Evolutionary conservation across 2,329 filamentous ascomycete species (phyloP).

Genomic region (Podosphaera leucotricha): DNA sequence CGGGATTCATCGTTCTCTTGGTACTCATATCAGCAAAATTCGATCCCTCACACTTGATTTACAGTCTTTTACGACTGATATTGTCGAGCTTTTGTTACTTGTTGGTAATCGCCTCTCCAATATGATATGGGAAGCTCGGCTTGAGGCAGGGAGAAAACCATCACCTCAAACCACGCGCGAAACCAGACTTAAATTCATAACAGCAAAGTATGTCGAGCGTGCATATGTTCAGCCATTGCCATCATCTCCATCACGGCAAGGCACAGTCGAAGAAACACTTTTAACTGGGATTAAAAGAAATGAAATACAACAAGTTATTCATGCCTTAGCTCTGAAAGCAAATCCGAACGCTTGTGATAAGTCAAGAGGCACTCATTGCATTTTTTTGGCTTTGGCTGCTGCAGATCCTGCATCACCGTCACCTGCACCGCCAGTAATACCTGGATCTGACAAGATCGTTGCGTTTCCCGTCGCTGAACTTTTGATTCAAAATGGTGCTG

Average conservation of each 20-base stretch:
- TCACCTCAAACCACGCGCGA: constrained; percentile 59
- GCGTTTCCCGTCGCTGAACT: constrained; percentile 81
- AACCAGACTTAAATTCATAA: constrained; percentile 85
- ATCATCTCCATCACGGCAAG: constrained; percentile 48
- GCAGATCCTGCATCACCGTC: constrained; percentile 69
- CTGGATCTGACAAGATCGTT: constrained; percentile 24
- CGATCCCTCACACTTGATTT: constrained; percentile 88
- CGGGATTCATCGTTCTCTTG: constrained; percentile 85
- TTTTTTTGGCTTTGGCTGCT: constrained; percentile 78
- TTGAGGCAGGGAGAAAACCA: constrained; percentile 52
- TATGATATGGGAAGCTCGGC: constrained; percentile 79
- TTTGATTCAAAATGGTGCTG: constrained; percentile 78
- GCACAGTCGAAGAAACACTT: constrained; percentile 64
- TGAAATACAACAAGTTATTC: constrained; percentile 80
- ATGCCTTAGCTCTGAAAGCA: constrained; percentile 64
- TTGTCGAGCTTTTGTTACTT: constrained; percentile 75
- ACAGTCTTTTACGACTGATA: constrained; percentile 87
- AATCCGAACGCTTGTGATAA: constrained; percentile 74
- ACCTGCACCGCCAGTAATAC: constrained; percentile 17
- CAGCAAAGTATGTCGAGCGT: constrained; percentile 73
- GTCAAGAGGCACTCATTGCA: constrained; percentile 65
- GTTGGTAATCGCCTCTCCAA: constrained; percentile 91
- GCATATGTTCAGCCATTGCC: constrained; percentile 62
- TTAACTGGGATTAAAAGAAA: constrained; percentile 89
- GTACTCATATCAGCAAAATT: constrained; percentile 94